Percentiles rank a stretch among this genome's conserved stretches.
phyloP scores from a whole-genome alignment of 164 flowering plant species.

The Akebia trifoliata region DNA sequence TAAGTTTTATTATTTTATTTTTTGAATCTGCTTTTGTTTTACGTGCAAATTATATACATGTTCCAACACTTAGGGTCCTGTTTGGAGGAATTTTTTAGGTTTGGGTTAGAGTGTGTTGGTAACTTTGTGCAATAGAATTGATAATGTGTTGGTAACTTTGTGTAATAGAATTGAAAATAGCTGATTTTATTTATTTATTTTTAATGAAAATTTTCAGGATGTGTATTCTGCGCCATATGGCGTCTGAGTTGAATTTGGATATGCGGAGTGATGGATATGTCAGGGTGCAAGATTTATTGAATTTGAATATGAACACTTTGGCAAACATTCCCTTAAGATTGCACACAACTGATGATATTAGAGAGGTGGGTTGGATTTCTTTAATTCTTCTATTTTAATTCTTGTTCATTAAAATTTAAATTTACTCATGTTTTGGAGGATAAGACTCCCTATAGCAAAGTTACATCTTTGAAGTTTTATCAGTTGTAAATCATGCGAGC shows the following conservation, averaged over 20 bases:
- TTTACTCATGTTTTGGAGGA: too few relatives aligned
- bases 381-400: too few relatives aligned
- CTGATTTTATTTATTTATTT: not conserved
- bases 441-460: too few relatives aligned
- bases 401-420: too few relatives aligned
- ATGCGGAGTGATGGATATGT: constrained; percentile 87
- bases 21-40: not conserved
- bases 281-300: constrained; percentile 60
- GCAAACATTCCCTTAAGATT: constrained; percentile 62
- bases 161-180: not conserved
- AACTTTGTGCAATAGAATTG: too few relatives aligned
- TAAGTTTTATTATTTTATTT: constrained; percentile 3
- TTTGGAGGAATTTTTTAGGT: too few relatives aligned
- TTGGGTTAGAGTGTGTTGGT: too few relatives aligned
- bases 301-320: constrained; percentile 64
- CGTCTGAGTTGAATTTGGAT: constrained; percentile 63
- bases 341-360: constrained; percentile 69
- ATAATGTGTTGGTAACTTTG: not conserved
- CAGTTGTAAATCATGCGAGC: too few relatives aligned
- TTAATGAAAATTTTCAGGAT: constrained; percentile 39
- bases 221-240: constrained; percentile 82
- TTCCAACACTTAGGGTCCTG: not conserved
- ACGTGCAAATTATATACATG: not conserved
- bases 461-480: too few relatives aligned
- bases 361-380: constrained; percentile 48